Evolutionary conservation across 2,329 filamentous ascomycete species (phyloP).

Genomic region (Colletotrichum australisinense): DNA sequence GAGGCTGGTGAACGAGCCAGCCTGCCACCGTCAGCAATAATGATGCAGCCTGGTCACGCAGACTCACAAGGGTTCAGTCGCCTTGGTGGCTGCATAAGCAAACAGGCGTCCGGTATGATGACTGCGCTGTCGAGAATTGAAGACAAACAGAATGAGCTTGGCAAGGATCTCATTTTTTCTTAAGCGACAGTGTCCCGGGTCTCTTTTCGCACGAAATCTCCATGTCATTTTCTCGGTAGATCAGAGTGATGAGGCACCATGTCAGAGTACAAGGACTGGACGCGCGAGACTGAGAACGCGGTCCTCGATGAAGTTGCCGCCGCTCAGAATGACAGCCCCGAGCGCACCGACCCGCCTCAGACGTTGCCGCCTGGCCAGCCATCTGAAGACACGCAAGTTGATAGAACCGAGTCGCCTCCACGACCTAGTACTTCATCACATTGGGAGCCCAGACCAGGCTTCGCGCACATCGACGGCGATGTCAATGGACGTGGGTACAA

Average conservation of each 20-base stretch:
- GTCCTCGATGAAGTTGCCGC: conserved; percentile 13
- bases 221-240: not conserved
- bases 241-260: not conserved
- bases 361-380: not conserved
- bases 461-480: conserved; percentile 56
- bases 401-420: not conserved
- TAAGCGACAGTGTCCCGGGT: not conserved
- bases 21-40: conserved; percentile 11
- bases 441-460: conserved; percentile 49
- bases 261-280: conserved; percentile 11
- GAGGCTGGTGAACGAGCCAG: not conserved
- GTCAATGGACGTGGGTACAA: conserved; percentile 58
- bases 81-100: conserved; percentile 12
- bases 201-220: not conserved
- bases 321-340: conserved; percentile 7
- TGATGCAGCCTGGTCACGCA: conserved; percentile 9
- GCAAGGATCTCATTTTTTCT: too few species aligned
- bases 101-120: conserved; percentile 1
- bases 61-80: not conserved
- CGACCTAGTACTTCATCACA: conserved; percentile 23
- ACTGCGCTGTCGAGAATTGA: conserved; percentile 1
- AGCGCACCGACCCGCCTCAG: not conserved
- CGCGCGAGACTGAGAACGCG: conserved; percentile 21
- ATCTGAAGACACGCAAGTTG: conserved; percentile 8
- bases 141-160: not conserved